These are phyloP conservation scores for Parathielavia hyrcaniae DNA, from an alignment of 495 filamentous ascomycete genomes.

Conservation along the genomic window DNA sequence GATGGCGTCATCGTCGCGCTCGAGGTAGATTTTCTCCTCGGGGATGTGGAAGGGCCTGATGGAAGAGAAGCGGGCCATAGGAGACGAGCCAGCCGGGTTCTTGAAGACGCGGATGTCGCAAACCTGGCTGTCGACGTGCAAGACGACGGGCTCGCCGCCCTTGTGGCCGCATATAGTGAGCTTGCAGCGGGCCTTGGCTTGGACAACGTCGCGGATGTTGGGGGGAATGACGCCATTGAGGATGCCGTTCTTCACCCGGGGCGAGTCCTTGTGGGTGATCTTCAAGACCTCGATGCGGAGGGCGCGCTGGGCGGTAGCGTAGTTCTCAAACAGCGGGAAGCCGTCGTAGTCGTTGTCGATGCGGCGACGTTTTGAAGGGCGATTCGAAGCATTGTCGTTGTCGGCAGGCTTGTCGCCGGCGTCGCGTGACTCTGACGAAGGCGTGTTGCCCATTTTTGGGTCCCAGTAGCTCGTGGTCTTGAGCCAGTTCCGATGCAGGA, in stretches of 20 bases:
- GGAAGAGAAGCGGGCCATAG: conserved; percentile 41
- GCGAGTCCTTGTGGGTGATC: conserved; percentile 41
- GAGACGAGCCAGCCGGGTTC: conserved; percentile 37
- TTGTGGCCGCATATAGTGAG: conserved; percentile 35
- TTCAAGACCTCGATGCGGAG: conserved; percentile 46
- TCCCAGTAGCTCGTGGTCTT: conserved; percentile 28
- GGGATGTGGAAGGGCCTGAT: conserved; percentile 44
- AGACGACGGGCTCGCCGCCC: conserved; percentile 25
- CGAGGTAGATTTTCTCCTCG: conserved; percentile 42
- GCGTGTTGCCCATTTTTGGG: conserved; percentile 39
- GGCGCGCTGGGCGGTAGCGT: conserved; percentile 28
- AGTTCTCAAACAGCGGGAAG: conserved; percentile 31
- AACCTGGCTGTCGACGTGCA: conserved; percentile 44
- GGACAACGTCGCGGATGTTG: conserved; percentile 34
- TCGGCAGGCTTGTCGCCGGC: conserved; percentile 31
- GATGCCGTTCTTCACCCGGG: conserved; percentile 34
- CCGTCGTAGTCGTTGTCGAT: conserved; percentile 32
- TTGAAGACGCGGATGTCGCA: conserved; percentile 43
- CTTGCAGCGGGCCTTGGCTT: conserved; percentile 41
- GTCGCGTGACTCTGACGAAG: conserved; percentile 29
- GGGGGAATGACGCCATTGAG: conserved; percentile 37
- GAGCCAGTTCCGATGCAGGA: conserved; percentile 37
- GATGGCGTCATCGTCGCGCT: conserved; percentile 37
- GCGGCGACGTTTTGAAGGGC: conserved; percentile 39
- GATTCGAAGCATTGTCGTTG: conserved; percentile 27